Evolutionary conservation across 441 rosid genomes (phyloP), one percentile per base, ranked within the genome.

Genomic region (Gossypium davidsonii): DNA sequence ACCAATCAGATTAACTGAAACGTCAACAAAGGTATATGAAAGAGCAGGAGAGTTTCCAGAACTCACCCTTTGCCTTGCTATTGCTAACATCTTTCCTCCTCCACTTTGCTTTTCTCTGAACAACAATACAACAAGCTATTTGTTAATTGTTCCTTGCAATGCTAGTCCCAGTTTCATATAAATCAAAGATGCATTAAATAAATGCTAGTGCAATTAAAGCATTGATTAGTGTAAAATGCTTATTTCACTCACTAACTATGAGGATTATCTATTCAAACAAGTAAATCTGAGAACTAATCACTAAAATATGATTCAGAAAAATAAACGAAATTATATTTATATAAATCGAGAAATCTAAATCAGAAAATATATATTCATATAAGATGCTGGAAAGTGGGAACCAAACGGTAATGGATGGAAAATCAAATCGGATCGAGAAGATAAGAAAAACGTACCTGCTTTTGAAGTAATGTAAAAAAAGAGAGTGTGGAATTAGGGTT

Each of bases 61-160:
- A 62, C 80, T 72, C 64, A 80, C 82, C 51, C 66, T 85, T 73
- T 83, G 87, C 79, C 80, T 77, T 51, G 83, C 12, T 75, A 84
- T 75, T 59, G 87, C 86, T 79, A 81, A 76, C 92, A 90, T 89
- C 61, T 77, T 84, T 14, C 17, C 51, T 20, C 25, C 49, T 53
- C 51, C 59, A 68, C 72, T 52, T 51, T 5, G 10, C 39, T 25
- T 60, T 6, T 28, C 20, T 28, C 10, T 60, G 31, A 59, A 12
- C 65, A 60, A n/a, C 44, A 28, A 59, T n/a, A 60, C 2, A 62
- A 37, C 48, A 34, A 62, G 6, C 9, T 37, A 2, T 63, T 37
- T 10, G 3, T 39, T 37, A 37, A 63, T 63, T 20, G 2, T 7
- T 28, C 46, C 14, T 20, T 21, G 12, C 48, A 34, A 34, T 15